A percentile compares a stretch with the other conserved stretches of the same genome.
phyloP scores from a whole-genome alignment of 352 stramenopile species.

The Phytopythium mirpurense region DNA sequence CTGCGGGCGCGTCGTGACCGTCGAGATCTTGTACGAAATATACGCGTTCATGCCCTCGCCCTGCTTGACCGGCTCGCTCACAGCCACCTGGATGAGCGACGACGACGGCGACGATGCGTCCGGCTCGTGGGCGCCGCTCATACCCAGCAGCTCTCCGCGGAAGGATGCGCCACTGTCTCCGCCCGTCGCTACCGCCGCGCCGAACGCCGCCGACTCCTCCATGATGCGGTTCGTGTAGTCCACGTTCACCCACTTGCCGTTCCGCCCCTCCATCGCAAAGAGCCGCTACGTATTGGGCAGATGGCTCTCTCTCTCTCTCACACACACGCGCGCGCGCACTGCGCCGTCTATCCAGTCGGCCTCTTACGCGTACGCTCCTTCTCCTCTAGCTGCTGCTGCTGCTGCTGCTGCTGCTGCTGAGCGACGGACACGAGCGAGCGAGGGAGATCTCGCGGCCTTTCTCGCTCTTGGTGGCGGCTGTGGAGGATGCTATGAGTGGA shows the following conservation, averaged over 20 bases:
- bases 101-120: slow-evolving; percentile 4
- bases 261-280: slow-evolving; percentile 64
- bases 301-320: too few relatives aligned
- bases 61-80: slow-evolving; percentile 95
- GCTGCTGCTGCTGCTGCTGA: not conserved
- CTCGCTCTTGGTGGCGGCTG: too few relatives aligned
- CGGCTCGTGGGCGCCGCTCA: not conserved
- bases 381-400: too few relatives aligned
- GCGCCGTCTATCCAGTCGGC: not conserved
- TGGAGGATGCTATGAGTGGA: too few relatives aligned
- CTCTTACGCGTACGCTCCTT: not conserved
- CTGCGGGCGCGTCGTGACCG: slow-evolving; percentile 63
- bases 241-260: slow-evolving; percentile 86
- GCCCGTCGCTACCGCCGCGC: too few relatives aligned
- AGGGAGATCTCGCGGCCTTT: not conserved
- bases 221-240: slow-evolving; percentile 74
- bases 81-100: slow-evolving; percentile 70
- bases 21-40: slow-evolving; percentile 95
- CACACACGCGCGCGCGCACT: too few relatives aligned
- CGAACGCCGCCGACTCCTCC: slow-evolving; percentile 34
- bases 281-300: too few relatives aligned
- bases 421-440: not conserved
- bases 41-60: slow-evolving; percentile 97
- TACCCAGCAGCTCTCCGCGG: slow-evolving; percentile 11
- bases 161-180: slow-evolving; percentile 4